Conservation (phyloP, 2,329 filamentous ascomycete species). For the Harringtonia aguacate region DNA sequence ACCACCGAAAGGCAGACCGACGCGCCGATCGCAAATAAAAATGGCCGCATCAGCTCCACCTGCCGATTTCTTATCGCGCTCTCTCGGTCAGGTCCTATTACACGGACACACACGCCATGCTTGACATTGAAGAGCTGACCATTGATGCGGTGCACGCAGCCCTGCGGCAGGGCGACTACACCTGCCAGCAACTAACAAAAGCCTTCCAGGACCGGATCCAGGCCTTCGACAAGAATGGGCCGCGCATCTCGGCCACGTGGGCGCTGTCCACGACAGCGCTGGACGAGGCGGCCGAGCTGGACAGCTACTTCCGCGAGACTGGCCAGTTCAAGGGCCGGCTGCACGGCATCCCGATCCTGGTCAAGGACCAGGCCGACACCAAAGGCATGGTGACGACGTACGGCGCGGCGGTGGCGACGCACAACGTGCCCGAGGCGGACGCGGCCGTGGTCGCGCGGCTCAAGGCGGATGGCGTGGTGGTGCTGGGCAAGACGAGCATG, state of each 20-base stretch:
- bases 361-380: conserved; percentile 15
- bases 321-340: conserved; percentile 12
- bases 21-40: too few relatives aligned
- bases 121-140: conserved; percentile 11
- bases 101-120: too few relatives aligned
- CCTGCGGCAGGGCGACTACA: conserved; percentile 8
- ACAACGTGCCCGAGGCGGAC: conserved; percentile 11
- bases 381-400: conserved; percentile 13
- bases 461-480: conserved; percentile 12
- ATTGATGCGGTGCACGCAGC: conserved; percentile 11
- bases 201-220: conserved; percentile 7
- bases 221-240: conserved; percentile 12
- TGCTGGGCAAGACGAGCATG: conserved; percentile 15
- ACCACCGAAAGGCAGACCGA: too few relatives aligned
- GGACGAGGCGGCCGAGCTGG: conserved; percentile 11
- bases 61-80: too few relatives aligned
- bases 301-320: conserved; percentile 6
- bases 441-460: conserved; percentile 12
- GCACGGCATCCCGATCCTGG: conserved; percentile 13
- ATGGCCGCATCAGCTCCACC: too few relatives aligned
- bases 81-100: too few relatives aligned
- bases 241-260: conserved; percentile 12
- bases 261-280: conserved; percentile 11
- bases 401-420: conserved; percentile 8
- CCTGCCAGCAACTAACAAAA: not conserved